Base-by-base conservation (phyloP, 1,284 basidiomycete genomes). In the Puccinia polysora region DNA sequence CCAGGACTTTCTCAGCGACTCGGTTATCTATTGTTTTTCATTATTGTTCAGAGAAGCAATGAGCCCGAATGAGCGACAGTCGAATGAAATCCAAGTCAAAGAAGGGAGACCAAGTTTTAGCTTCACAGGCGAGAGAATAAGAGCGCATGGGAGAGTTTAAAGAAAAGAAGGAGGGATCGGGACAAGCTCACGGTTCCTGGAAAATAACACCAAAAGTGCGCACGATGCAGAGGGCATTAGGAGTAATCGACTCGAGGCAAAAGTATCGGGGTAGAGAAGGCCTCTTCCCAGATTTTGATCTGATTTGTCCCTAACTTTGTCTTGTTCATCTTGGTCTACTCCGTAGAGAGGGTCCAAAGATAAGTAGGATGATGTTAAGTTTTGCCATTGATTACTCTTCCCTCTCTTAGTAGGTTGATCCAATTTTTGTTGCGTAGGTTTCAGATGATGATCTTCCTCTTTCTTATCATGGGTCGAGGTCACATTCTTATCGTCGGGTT, bases 201-300 rank as follows among this genome's bases (percentile, higher is more conserved):
- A 71, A 25, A 71, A 71, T 18, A 71, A 32, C 23, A 71, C 59
- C 32, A 71, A 32, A 30, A 71, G 50, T n/a, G 69, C 69, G 23
- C 49, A 71, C 2, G 59, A 71, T 23, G 69, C 45, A 18, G 69
- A 60, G 12, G 69, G 69, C 69, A 71, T 71, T 18, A 71, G n/a
- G 25, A 71, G 59, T 30, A 71, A 53, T 15, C 69, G 59, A 53
- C 25, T 34, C 23, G 69, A 71, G 23, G 69, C 69, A 56, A 71
- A 71, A 14, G 69, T 71, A 45, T 71, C 69, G n/a, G 60, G 60
- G 38, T 55, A 63, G 18, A 71, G 52, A 18, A 71, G 50, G 30
- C 69, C 69, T 25, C 58, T 60, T 45, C 69, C 69, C 5, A 71
- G 43, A n/a, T 53, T 45, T 4, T 53, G 34, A 14, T 52, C 64